Evolutionary conservation across 176 grass and related monocot genomes (phyloP), one percentile per base, ranked within the genome.

Genomic region (Zizania latifolia): DNA sequence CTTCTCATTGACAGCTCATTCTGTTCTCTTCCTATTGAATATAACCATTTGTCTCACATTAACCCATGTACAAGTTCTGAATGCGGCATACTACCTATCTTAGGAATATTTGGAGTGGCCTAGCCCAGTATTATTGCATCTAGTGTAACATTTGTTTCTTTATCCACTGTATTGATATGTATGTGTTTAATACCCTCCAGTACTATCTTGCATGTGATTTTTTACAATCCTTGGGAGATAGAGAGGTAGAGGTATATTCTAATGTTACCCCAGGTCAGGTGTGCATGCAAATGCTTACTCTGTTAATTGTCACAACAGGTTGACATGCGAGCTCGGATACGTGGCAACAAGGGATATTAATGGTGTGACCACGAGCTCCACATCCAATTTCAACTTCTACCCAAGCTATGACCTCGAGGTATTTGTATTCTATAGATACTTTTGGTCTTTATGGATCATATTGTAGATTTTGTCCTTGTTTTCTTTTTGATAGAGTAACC

Each of bases 271-370:
- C 2, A 22, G 48, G n/a, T n/a, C n/a, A 21, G 17, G 48, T 57
- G 48, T 16, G 27, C 39, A 10, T 46, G 34, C 56, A 32, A 79
- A 37, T 82, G 16, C 24, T 85, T 62, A 82, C 15, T 71, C 19
- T 59, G 8, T 71, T 76, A 34, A 65, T 85, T 58, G 27, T n/a
- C 62, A 23, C 50, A 55, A 84, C 85, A 99, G 96, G 96, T 99
- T 72, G 96, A 99, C 71, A 99, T 99, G 96, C 86, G 96, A 78
- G 87, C 96, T 6, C 85, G 92, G 55, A 99, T 99, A 84, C 92
- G 89, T 32, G 96, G 96, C 54, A 99, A 95, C 58, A 99, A 99
- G 70, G 96, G 96, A 29, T 99, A 99, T 75, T 95, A 71, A 55
- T 31, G 29, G 29, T 54, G 68, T 88, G 27, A 12, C 35, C 21